A percentile compares a stretch with the other conserved stretches of the same genome.
Evolutionary conservation across 2,329 filamentous ascomycete genomes (phyloP).

Genomic region (Pezicula carpinea): DNA sequence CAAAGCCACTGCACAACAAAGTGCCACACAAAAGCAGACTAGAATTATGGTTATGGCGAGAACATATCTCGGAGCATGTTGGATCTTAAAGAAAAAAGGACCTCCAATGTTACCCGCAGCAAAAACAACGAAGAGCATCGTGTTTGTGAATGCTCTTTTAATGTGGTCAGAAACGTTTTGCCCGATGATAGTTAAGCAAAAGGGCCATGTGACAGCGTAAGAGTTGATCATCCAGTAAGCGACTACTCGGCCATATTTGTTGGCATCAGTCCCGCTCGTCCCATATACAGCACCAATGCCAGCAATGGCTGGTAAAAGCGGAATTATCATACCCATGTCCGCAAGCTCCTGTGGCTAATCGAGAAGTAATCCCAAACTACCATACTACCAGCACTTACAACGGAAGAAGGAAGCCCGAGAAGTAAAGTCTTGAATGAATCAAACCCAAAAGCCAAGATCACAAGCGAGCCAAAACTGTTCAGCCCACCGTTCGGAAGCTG

Average conservation of each 20-base stretch:
- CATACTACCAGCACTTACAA: conserved; percentile 40
- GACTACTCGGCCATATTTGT: conserved; percentile 42
- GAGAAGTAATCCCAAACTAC: conserved; percentile 12
- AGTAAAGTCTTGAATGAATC: conserved; percentile 40
- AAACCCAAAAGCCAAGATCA: conserved; percentile 43
- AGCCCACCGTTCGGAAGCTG: conserved; percentile 19
- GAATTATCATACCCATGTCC: conserved; percentile 16
- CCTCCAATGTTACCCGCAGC: conserved; percentile 39
- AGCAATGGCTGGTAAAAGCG: conserved; percentile 26
- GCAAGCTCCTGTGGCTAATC: conserved; percentile 7
- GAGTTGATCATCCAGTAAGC: conserved; percentile 38
- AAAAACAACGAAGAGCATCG: conserved; percentile 45
- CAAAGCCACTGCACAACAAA: conserved; percentile 15
- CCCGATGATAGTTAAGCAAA: conserved; percentile 37
- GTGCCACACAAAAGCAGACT: conserved; percentile 18
- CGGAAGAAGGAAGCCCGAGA: conserved; percentile 41
- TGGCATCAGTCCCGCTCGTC: conserved; percentile 29
- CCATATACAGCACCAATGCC: conserved; percentile 32
- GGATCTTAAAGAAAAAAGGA: conserved; percentile 42
- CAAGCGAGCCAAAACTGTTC: conserved; percentile 39
- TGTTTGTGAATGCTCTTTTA: conserved; percentile 40
- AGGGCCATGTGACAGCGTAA: conserved; percentile 18
- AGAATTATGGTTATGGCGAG: conserved; percentile 23
- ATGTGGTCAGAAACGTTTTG: conserved; percentile 48
- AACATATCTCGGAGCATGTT: conserved; percentile 27